Base-by-base conservation (phyloP, 331 rosid species). In the Quercus tomentella region DNA sequence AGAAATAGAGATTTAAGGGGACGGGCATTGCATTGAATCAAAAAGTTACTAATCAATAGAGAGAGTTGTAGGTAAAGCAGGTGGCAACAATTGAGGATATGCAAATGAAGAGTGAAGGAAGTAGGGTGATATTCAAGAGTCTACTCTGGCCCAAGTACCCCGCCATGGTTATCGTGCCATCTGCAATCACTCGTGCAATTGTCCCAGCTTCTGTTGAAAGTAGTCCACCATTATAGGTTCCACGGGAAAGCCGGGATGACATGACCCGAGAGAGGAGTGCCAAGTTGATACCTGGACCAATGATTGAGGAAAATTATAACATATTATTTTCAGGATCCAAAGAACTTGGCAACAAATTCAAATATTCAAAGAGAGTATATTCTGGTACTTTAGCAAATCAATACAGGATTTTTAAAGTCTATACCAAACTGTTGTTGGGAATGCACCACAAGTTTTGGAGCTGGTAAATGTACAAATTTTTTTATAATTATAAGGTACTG, bases 151-250 rank as follows among this genome's bases (percentile, higher is more conserved):
- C 97, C 79, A 93, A 56, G 79, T 72, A 90, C 45, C 99, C 99
- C 5, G 92, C 97, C 69, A 93, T 76, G 65, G 99, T 96, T 28
- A 96, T 96, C 2, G 98, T 91, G 56, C 81, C 95, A 85, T 96
- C 99, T 68, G 99, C 99, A n/a, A 92, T 79, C 76, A 96, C 99
- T 77, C 99, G 89, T 9, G 99, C 99, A 25, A 96, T 80, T 6
- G 99, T 96, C 17, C 99, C 99, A 1, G 99, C 99, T 83, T 96
- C 99, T 0, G 99, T 96, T n/a, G 99, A 96, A 17, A 96, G 87
- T 52, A 96, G 87, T 28, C 99, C 99, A 0, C 97, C 97, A 8
- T 96, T 96, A 56, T 88, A 96, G 58, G 99, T 96, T 74, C 99
- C 99, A 4, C 99, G 99, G 22, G 99, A 90, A 75, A 96, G 98